Percentiles rank a stretch among this genome's conserved stretches.
phyloP scores from a whole-genome alignment of 176 grass and related monocot species.

The Oryza longistaminata region DNA sequence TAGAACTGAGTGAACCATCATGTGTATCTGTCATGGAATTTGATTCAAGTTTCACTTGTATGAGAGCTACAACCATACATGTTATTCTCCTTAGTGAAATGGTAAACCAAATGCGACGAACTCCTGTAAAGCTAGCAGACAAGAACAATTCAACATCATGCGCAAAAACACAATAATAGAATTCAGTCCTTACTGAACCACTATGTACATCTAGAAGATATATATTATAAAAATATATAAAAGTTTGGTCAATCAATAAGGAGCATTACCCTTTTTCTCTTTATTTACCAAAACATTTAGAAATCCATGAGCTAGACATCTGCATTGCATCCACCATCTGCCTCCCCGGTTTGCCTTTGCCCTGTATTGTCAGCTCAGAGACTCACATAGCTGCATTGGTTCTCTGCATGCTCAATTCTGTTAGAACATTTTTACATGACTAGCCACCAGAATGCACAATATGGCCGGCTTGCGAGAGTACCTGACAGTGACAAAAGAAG shows the following conservation, averaged over 20 bases:
- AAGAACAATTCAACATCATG: conserved; percentile 27
- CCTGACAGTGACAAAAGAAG: not conserved
- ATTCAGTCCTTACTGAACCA: conserved; percentile 4
- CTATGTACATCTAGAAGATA: conserved; percentile 2
- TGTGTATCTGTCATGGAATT: not conserved
- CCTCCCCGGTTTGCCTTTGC: not conserved
- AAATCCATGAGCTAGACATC: not conserved
- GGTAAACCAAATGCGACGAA: conserved; percentile 31
- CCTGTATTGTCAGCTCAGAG: not conserved
- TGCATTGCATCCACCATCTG: not conserved
- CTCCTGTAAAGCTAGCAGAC: not conserved
- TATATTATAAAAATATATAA: not conserved
- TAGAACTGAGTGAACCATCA: not conserved
- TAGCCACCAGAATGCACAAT: not conserved
- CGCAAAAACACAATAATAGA: not conserved
- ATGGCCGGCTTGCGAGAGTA: not conserved
- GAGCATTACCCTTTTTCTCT: not conserved
- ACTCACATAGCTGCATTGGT: not conserved
- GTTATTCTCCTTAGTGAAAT: conserved; percentile 22
- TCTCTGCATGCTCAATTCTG: not conserved
- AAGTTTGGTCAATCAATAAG: not conserved
- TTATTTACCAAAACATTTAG: not conserved
- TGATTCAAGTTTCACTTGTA: conserved; percentile 2
- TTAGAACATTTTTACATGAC: not conserved
- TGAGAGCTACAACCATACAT: not conserved